Evolutionary conservation across 1,284 basidiomycete species (phyloP), one percentile per base, ranked within the genome.

Genomic region (Ustilago nuda): DNA sequence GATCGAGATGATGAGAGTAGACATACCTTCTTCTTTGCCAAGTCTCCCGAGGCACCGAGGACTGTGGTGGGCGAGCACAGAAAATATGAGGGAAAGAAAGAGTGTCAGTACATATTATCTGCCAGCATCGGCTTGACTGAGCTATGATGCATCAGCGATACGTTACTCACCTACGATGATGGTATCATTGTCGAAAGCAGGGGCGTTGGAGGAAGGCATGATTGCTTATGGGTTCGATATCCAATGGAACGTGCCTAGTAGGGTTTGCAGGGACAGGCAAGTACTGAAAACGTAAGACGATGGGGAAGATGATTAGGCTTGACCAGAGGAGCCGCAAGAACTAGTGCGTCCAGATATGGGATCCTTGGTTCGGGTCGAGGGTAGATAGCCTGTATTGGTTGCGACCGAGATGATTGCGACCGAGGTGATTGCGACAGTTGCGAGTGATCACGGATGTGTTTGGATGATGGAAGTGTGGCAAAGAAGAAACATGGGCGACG

Each of bases 11-110:
- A 33, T 17, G 12, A 33, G 15, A 30, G 56, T 19, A 19, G n/a
- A 45, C 82, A 46, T 55, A 93, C 95, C 91, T 99, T 99, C 89
- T 99, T 99, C 92, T 98, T 98, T 70, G 96, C 97, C 57, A 99
- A 89, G 89, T 99, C 96, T 59, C 96, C 96, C 67, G 94, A 97
- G 27, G 96, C 96, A 71, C 97, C 97, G 70, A 97, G 91, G 64
- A 99, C 96, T 95, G 82, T 17, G 19, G 27, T 51, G 15, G 8
- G 33, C 37, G 37, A n/a, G 27, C 15, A 2, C 46, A 45, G 51
- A 35, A 32, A 37, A n/a, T 43, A n/a, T 15, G 30, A 17, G 8
- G 35, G 32, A 4, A 8, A 15, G 17, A 19, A 5, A 45, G 13
- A 37, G 19, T 19, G 43, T 45, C 43, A 45, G 43, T 45, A 6